Conservation (phyloP, 2,329 filamentous ascomycete species). For the Alternaria burnsii region DNA sequence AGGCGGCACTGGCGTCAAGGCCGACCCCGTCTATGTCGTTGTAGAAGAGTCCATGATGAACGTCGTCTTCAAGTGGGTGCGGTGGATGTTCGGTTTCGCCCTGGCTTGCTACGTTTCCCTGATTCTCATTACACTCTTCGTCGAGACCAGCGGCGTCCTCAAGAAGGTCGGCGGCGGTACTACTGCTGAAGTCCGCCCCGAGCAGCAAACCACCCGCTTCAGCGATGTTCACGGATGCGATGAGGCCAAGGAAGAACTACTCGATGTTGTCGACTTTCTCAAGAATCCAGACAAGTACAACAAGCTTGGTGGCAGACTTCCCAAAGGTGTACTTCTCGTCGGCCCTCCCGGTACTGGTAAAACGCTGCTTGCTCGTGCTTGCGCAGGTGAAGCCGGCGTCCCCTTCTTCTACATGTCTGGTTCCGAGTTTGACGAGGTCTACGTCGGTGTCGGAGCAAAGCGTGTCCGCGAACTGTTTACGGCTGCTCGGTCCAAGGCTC, state of each 20-base stretch:
- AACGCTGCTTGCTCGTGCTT: conserved; percentile 91
- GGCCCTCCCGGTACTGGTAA: conserved; percentile 98
- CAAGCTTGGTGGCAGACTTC: conserved; percentile 92
- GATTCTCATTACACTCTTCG: conserved; percentile 79
- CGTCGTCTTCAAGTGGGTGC: conserved; percentile 88
- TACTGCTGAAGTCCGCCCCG: conserved; percentile 86
- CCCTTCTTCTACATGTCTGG: conserved; percentile 99
- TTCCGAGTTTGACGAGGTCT: conserved; percentile 97
- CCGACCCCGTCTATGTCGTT: conserved; percentile 90
- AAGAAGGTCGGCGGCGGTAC: conserved; percentile 78
- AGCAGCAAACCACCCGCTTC: conserved; percentile 91
- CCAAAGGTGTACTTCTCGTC: conserved; percentile 94
- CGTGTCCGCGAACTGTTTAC: conserved; percentile 92
- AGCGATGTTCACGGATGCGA: conserved; percentile 95
- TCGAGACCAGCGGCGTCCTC: conserved; percentile 81
- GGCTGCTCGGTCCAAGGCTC: conserved; percentile 83
- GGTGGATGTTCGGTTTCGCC: conserved; percentile 81
- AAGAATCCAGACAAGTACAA: conserved; percentile 93
- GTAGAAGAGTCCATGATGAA: conserved; percentile 87
- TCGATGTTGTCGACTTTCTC: conserved; percentile 95
- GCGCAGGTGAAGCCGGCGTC: conserved; percentile 95
- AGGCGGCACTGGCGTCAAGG: conserved; percentile 74
- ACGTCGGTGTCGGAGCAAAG: conserved; percentile 96
- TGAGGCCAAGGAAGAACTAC: conserved; percentile 96
- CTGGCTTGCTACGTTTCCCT: conserved; percentile 82